A percentile compares a stretch with the other conserved stretches of the same genome.
These are phyloP conservation scores for Phytophthora europaea DNA, from an alignment of 352 stramenopile genomes.

Conservation along the genomic window DNA sequence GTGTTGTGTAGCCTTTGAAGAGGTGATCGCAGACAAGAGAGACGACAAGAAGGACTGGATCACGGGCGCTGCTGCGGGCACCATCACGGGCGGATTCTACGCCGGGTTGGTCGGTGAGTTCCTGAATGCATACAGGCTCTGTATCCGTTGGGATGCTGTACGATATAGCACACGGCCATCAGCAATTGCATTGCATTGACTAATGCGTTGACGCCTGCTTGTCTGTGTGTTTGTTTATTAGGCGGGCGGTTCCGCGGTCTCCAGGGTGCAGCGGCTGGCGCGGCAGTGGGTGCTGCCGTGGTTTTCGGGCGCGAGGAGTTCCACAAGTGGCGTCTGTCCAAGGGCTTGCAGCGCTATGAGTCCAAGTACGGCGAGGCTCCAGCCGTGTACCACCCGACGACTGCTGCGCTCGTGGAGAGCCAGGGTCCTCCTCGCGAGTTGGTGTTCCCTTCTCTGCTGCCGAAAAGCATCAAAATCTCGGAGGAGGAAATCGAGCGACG, in stretches of 20 bases:
- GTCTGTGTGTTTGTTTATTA: slow-evolving; percentile 22
- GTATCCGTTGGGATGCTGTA: neutral
- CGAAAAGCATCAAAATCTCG: slow-evolving; percentile 70
- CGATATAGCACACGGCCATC: neutral
- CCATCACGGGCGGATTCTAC: slow-evolving; percentile 81
- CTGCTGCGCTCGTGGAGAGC: slow-evolving; percentile 66
- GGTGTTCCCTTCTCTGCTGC: slow-evolving; percentile 79
- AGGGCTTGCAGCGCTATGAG: slow-evolving; percentile 83
- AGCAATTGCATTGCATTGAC: neutral
- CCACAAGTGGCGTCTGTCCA: slow-evolving; percentile 78
- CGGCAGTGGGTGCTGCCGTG: slow-evolving; percentile 65
- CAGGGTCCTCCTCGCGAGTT: slow-evolving; percentile 64
- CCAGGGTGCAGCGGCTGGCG: slow-evolving; percentile 72
- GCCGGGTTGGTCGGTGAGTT: slow-evolving; percentile 69
- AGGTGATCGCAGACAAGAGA: slow-evolving; percentile 79
- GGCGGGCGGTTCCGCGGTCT: slow-evolving; percentile 74
- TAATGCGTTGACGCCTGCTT: neutral
- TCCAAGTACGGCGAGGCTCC: slow-evolving; percentile 79
- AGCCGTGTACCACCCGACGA: slow-evolving; percentile 72
- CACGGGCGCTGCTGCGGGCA: slow-evolving; percentile 63
- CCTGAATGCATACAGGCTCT: neutral
- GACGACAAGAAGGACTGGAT: slow-evolving; percentile 68
- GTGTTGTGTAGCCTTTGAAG: slow-evolving; percentile 66
- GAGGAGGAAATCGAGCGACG: slow-evolving; percentile 86
- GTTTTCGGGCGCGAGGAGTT: slow-evolving; percentile 80